These are phyloP conservation scores for Saccharomycopsis olivae DNA, from an alignment of 805 yeast genomes.

Conservation along the genomic window DNA sequence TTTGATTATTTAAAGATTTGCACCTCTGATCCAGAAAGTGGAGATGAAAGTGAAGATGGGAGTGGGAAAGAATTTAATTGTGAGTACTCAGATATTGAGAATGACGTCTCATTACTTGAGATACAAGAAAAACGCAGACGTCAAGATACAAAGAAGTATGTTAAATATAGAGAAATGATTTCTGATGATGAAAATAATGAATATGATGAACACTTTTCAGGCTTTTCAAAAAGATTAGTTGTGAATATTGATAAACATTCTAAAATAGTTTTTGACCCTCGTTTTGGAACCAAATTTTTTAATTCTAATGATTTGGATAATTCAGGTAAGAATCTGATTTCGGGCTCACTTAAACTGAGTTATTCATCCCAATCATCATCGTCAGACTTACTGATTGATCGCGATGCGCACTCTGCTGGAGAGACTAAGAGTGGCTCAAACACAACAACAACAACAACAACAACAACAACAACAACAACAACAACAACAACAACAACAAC, in stretches of 20 bases:
- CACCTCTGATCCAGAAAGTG: slow-evolving; percentile 14
- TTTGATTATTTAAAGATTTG: slow-evolving; percentile 13
- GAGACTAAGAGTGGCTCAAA: too few species aligned
- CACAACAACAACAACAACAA: too few species aligned
- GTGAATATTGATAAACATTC: slow-evolving; percentile 3
- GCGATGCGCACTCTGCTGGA: too few species aligned
- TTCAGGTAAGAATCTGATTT: too few species aligned
- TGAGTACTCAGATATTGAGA: slow-evolving; percentile 16
- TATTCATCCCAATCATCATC: too few species aligned
- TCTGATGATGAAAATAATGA: slow-evolving; percentile 3
- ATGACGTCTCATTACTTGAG: slow-evolving; percentile 6
- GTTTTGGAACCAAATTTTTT: slow-evolving; percentile 13
- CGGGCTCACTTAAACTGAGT: too few species aligned
- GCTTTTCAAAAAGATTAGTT: slow-evolving; percentile 7
- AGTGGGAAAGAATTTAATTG: too few species aligned
- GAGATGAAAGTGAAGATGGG: slow-evolving; percentile 3
- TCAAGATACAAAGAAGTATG: slow-evolving; percentile 1
- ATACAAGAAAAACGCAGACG: slow-evolving; percentile 4
- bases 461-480: too few species aligned
- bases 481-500: too few species aligned
- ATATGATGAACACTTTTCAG: background rate
- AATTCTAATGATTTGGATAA: slow-evolving; percentile 6
- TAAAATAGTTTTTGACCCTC: slow-evolving; percentile 14
- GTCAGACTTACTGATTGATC: too few species aligned
- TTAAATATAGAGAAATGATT: slow-evolving; percentile 1